phyloP scores from a whole-genome alignment of 176 grass and related monocot genomes.

The Aegilops bicornis region DNA sequence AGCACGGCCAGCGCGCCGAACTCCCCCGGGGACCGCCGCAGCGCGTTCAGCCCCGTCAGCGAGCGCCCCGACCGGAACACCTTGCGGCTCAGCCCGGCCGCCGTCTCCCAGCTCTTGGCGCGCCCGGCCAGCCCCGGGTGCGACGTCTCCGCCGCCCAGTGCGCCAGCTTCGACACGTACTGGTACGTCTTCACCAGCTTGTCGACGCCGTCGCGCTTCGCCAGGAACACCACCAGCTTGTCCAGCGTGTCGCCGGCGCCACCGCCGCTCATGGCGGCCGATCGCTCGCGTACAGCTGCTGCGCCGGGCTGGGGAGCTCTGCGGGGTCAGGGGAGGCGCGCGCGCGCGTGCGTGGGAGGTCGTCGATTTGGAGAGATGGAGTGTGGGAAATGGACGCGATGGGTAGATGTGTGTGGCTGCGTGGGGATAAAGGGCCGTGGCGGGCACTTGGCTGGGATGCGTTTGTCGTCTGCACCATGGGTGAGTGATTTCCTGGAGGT shows the following conservation, averaged over 20 bases:
- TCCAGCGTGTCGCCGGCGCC: slow-evolving; percentile 69
- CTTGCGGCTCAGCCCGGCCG: slow-evolving; percentile 89
- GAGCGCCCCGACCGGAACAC: slow-evolving; percentile 84
- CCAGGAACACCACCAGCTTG: slow-evolving; percentile 98
- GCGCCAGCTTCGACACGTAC: slow-evolving; percentile 90
- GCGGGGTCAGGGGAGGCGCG: not conserved
- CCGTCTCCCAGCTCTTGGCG: slow-evolving; percentile 94
- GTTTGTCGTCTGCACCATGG: slow-evolving; percentile 28
- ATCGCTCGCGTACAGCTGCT: not conserved
- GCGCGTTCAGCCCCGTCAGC: slow-evolving; percentile 75
- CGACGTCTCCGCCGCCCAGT: slow-evolving; percentile 65
- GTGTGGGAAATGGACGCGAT: slow-evolving; percentile 1
- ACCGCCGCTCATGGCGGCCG: slow-evolving; percentile 38
- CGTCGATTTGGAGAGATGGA: not conserved
- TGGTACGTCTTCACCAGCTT: slow-evolving; percentile 99
- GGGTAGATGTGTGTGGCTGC: not conserved
- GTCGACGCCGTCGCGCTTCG: slow-evolving; percentile 95
- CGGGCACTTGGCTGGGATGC: slow-evolving; percentile 33
- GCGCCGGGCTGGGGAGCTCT: not conserved
- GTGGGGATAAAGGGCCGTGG: slow-evolving; percentile 34
- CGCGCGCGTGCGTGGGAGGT: not conserved
- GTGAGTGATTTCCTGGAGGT: not conserved
- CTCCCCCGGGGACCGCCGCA: slow-evolving; percentile 59
- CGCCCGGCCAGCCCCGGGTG: slow-evolving; percentile 51
- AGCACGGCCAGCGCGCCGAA: slow-evolving; percentile 60